Conservation (phyloP, 2,329 filamentous ascomycete genomes). For the Pyrenochaeta sp. region DNA sequence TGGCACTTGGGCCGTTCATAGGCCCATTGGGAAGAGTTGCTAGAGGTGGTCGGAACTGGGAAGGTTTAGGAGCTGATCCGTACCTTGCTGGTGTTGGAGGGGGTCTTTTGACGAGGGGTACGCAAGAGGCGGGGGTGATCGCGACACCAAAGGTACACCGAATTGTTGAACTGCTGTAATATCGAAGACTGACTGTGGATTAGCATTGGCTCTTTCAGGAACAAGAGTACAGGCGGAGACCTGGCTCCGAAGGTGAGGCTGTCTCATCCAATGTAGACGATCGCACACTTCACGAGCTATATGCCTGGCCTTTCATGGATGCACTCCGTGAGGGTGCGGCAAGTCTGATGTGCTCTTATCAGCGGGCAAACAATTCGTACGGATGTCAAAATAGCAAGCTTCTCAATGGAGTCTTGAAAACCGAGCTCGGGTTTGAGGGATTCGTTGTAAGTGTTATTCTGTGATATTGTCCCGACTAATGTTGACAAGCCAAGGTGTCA, state of each 20-base stretch:
- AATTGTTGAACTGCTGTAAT: background rate
- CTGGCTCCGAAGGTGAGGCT: constrained; percentile 60
- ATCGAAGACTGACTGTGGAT: background rate
- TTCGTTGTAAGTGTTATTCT: constrained; percentile 37
- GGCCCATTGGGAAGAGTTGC: constrained; percentile 76
- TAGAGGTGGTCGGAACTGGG: constrained; percentile 76
- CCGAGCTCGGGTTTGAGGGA: constrained; percentile 59
- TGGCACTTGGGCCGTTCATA: constrained; percentile 74
- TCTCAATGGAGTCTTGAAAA: constrained; percentile 61
- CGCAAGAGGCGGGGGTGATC: constrained; percentile 61
- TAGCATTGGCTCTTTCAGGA: too few relatives aligned
- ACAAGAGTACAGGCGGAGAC: too few relatives aligned
- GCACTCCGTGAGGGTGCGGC: constrained; percentile 65
- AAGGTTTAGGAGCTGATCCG: constrained; percentile 75
- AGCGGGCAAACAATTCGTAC: constrained; percentile 44
- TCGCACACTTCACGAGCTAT: constrained; percentile 71
- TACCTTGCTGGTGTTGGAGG: constrained; percentile 65
- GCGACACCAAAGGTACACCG: constrained; percentile 27
- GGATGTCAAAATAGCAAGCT: constrained; percentile 49
- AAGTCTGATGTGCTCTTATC: constrained; percentile 67
- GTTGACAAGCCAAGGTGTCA: constrained; percentile 13
- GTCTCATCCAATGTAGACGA: constrained; percentile 71
- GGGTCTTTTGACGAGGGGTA: constrained; percentile 60
- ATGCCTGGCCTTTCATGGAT: constrained; percentile 72
- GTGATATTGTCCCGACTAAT: background rate